These are phyloP conservation scores for Chamaenerion angustifolium DNA, from an alignment of 345 rosid genomes.

Conservation along the genomic window DNA sequence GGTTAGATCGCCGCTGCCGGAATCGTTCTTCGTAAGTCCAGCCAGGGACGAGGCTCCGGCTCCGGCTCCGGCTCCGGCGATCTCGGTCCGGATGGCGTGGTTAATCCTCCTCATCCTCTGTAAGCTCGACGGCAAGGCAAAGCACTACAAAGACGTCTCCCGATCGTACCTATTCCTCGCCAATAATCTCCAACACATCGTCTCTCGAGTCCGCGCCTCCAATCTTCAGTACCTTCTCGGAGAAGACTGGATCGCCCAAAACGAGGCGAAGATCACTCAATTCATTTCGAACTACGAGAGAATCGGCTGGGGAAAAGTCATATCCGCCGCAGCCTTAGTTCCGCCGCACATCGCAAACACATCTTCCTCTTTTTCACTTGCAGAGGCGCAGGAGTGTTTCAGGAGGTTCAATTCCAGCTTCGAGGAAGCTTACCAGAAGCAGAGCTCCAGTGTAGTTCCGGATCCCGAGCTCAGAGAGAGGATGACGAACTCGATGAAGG, in stretches of 20 bases:
- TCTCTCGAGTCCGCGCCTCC: slow-evolving; percentile 32
- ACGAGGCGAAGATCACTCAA: slow-evolving; percentile 36
- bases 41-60: slow-evolving; percentile 7
- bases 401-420: slow-evolving; percentile 50
- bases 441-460: slow-evolving; percentile 39
- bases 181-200: slow-evolving; percentile 59
- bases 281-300: slow-evolving; percentile 45
- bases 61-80: slow-evolving; percentile 20
- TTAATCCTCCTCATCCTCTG: slow-evolving; percentile 58
- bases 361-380: neutral
- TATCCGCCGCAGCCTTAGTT: slow-evolving; percentile 11
- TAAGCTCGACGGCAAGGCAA: slow-evolving; percentile 64
- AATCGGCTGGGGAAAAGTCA: slow-evolving; percentile 58
- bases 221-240: slow-evolving; percentile 48
- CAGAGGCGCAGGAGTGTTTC: slow-evolving; percentile 26
- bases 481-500: slow-evolving; percentile 45
- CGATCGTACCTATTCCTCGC: slow-evolving; percentile 71
- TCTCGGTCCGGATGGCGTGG: slow-evolving; percentile 46
- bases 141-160: slow-evolving; percentile 52
- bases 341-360: slow-evolving; percentile 19
- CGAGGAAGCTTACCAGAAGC: slow-evolving; percentile 59
- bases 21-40: slow-evolving; percentile 2
- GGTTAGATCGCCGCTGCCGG: slow-evolving; percentile 25
- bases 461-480: slow-evolving; percentile 51
- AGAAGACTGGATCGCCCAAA: slow-evolving; percentile 49